These are phyloP conservation scores for Gillenia trifoliata DNA, from an alignment of 306 rosid genomes.

Conservation along the genomic window DNA sequence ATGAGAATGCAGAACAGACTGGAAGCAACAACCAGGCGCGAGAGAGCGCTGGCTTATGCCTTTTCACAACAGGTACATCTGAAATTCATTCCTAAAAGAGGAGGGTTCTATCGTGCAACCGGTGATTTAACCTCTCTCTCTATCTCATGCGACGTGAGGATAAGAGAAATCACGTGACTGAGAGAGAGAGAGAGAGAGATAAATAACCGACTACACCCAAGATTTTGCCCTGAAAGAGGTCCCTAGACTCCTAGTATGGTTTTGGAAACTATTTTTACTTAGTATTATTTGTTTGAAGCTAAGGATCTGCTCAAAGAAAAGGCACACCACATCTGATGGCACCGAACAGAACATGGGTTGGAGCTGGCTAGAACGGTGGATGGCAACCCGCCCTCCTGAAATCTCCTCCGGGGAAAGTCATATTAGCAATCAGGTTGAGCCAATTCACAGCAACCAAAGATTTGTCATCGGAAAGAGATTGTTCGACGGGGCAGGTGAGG, in stretches of 20 bases:
- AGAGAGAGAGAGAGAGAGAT: not conserved
- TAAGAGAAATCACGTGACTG: too few relatives aligned
- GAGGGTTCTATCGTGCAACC: not conserved
- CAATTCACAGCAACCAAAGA: conserved; percentile 27
- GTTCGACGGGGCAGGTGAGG: conserved; percentile 57
- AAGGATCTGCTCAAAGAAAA: conserved; percentile 74
- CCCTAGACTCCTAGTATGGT: not conserved
- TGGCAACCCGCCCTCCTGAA: conserved; percentile 87
- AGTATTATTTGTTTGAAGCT: conserved; percentile 37
- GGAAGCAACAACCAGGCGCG: conserved; percentile 86
- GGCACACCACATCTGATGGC: conserved; percentile 31
- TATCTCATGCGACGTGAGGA: too few relatives aligned
- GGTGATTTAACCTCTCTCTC: too few relatives aligned
- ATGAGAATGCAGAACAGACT: conserved; percentile 77
- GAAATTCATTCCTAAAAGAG: not conserved
- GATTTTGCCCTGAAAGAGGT: not conserved
- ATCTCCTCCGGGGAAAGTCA: conserved; percentile 48
- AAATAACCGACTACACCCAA: not conserved
- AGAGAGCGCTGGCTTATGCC: conserved; percentile 95
- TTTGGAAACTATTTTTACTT: not conserved
- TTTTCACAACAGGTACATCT: conserved; percentile 83
- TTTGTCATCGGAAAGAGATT: conserved; percentile 30
- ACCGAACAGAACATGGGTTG: conserved; percentile 71
- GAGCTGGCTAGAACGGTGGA: conserved; percentile 99
- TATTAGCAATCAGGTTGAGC: conserved; percentile 31